Evolutionary conservation across 495 filamentous ascomycete species (phyloP).

Genomic region (Penicillium macrosclerotiorum): DNA sequence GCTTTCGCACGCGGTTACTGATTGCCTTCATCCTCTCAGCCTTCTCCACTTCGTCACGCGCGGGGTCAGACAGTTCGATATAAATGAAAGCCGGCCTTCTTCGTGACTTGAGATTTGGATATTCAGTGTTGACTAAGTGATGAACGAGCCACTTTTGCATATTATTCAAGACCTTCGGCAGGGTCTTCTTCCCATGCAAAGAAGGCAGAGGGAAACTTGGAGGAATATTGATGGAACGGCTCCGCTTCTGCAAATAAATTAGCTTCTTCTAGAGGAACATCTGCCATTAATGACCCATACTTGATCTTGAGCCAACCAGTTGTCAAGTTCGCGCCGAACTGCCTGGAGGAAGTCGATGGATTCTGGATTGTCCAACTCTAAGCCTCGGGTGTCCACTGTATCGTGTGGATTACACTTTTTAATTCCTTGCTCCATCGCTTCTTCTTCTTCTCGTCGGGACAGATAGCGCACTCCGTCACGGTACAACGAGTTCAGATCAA

Average conservation of each 20-base stretch:
- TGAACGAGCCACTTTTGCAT: constrained; percentile 67
- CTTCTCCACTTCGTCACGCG: constrained; percentile 42
- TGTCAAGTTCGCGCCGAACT: constrained; percentile 47
- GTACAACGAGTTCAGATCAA: constrained; percentile 58
- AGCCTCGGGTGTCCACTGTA: constrained; percentile 51
- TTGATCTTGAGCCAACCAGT: constrained; percentile 40
- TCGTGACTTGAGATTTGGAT: constrained; percentile 52
- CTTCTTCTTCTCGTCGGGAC: constrained; percentile 59
- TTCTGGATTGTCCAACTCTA: constrained; percentile 40
- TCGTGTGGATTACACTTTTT: constrained; percentile 20
- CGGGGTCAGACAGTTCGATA: constrained; percentile 47
- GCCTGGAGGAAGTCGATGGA: constrained; percentile 54
- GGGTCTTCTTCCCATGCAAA: too few species aligned
- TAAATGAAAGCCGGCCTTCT: constrained; percentile 48
- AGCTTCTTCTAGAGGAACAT: background rate
- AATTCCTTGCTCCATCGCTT: constrained; percentile 28
- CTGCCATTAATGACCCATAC: constrained; percentile 10
- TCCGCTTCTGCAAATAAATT: constrained; percentile 15
- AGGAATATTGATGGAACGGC: constrained; percentile 31
- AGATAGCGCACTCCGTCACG: constrained; percentile 65
- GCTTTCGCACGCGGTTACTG: constrained; percentile 42
- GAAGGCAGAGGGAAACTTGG: too few species aligned
- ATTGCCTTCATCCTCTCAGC: constrained; percentile 35
- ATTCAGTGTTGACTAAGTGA: constrained; percentile 64
- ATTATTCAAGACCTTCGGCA: constrained; percentile 31